phyloP scores from a whole-genome alignment of 768 basidiomycete species.

The Lactifluus pinguis region DNA sequence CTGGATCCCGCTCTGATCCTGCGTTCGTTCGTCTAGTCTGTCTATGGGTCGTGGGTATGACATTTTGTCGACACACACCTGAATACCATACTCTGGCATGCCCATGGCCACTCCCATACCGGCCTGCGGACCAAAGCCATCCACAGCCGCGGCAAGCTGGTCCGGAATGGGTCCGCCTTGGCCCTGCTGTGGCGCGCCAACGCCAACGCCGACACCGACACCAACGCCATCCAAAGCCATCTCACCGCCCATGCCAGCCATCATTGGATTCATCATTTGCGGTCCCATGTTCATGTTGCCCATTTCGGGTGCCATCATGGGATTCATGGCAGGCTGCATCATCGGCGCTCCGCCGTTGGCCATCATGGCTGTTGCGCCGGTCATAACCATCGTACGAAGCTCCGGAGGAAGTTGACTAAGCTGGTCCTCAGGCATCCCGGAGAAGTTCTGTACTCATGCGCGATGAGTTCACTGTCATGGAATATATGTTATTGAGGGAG shows the following conservation, averaged over 20 bases:
- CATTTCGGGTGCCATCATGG: constrained; percentile 22
- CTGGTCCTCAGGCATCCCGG: constrained; percentile 77
- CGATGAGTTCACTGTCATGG: background rate
- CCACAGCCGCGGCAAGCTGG: constrained; percentile 17
- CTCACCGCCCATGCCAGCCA: constrained; percentile 67
- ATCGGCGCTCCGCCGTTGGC: constrained; percentile 42
- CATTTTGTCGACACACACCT: constrained; percentile 38
- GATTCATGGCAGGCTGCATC: constrained; percentile 30
- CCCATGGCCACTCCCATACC: constrained; percentile 22
- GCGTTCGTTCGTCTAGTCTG: background rate
- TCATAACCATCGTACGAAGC: constrained; percentile 81
- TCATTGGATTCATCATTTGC: constrained; percentile 54
- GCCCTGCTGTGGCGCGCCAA: constrained; percentile 19
- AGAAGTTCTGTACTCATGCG: constrained; percentile 56
- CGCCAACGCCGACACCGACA: constrained; percentile 17
- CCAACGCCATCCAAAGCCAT: constrained; percentile 40
- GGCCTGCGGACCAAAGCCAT: constrained; percentile 11
- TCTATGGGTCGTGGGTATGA: background rate
- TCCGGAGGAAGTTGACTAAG: constrained; percentile 70
- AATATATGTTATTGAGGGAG: background rate
- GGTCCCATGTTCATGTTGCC: constrained; percentile 17
- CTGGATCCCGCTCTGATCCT: constrained; percentile 35
- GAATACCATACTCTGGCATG: constrained; percentile 53
- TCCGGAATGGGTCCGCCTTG: constrained; percentile 17
- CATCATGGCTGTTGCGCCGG: constrained; percentile 73